Evolutionary conservation across 2,329 filamentous ascomycete genomes (phyloP).

Genomic region (Pseudocercospora fijiensis): DNA sequence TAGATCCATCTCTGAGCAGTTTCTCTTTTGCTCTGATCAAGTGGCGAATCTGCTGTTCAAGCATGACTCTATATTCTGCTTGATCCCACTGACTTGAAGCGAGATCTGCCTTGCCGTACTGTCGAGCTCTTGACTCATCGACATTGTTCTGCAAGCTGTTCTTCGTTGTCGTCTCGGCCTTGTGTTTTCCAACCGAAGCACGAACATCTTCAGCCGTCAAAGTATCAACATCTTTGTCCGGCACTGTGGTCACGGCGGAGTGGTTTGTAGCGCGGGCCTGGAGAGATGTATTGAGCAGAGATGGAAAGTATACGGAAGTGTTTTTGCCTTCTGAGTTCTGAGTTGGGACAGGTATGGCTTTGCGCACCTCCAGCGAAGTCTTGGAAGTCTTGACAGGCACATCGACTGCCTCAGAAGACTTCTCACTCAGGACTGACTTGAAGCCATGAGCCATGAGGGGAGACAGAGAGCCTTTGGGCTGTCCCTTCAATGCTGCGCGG

Average conservation of each 20-base stretch:
- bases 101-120: constrained; percentile 22
- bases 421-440: constrained; percentile 11
- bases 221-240: constrained; percentile 43
- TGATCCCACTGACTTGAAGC: constrained; percentile 27
- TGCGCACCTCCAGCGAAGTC: constrained; percentile 14
- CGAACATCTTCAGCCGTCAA: constrained; percentile 46
- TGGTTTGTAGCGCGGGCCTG: constrained; percentile 18
- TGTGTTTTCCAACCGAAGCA: constrained; percentile 43
- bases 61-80: constrained; percentile 25
- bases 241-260: constrained; percentile 37
- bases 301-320: constrained; percentile 28
- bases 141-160: neutral
- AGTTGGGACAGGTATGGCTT: constrained; percentile 26
- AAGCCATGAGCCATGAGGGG: constrained; percentile 21
- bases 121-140: constrained; percentile 11
- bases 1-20: constrained; percentile 15
- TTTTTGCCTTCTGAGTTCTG: constrained; percentile 17
- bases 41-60: constrained; percentile 22
- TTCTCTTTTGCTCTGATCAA: constrained; percentile 19
- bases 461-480: constrained; percentile 12
- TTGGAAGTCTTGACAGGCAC: constrained; percentile 25
- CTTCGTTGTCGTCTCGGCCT: constrained; percentile 11
- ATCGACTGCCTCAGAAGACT: constrained; percentile 13
- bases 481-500: constrained; percentile 16
- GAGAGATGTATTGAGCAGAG: constrained; percentile 30